Percentiles rank a stretch among this genome's conserved stretches.
Conservation (phyloP, 2,329 filamentous ascomycete genomes). For the Xylariaceae sp. region DNA sequence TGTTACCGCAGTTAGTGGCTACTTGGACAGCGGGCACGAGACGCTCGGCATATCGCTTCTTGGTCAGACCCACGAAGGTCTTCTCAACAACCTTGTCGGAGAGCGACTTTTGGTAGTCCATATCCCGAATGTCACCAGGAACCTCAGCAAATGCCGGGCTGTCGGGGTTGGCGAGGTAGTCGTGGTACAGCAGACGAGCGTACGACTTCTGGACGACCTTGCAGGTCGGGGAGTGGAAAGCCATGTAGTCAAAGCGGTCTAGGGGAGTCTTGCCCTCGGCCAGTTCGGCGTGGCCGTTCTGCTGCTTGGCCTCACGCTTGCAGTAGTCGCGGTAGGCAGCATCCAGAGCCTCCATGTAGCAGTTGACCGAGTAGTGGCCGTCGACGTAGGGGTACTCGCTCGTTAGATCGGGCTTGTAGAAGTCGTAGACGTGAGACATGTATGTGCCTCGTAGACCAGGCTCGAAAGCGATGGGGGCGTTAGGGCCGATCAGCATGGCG, state of each 20-base stretch:
- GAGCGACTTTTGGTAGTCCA: slow-evolving; percentile 81
- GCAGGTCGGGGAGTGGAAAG: slow-evolving; percentile 86
- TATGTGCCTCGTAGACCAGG: slow-evolving; percentile 80
- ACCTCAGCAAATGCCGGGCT: slow-evolving; percentile 75
- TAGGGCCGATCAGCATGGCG: slow-evolving; percentile 78
- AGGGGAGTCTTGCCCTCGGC: slow-evolving; percentile 64
- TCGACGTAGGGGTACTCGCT: slow-evolving; percentile 89
- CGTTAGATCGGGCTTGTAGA: slow-evolving; percentile 88
- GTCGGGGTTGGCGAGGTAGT: slow-evolving; percentile 76
- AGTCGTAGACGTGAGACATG: slow-evolving; percentile 86
- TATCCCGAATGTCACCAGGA: slow-evolving; percentile 75
- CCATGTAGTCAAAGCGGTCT: slow-evolving; percentile 83
- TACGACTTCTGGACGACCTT: slow-evolving; percentile 88
- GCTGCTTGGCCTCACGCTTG: slow-evolving; percentile 70
- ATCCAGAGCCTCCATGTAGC: slow-evolving; percentile 83
- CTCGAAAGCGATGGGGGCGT: slow-evolving; percentile 79
- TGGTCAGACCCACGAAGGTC: slow-evolving; percentile 82
- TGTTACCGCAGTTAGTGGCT: slow-evolving; percentile 76
- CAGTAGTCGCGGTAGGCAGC: slow-evolving; percentile 82
- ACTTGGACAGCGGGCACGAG: slow-evolving; percentile 77
- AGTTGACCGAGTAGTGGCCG: slow-evolving; percentile 81
- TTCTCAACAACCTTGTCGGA: slow-evolving; percentile 85
- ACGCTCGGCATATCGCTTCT: slow-evolving; percentile 83
- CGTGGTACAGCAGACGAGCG: slow-evolving; percentile 83
- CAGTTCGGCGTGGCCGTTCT: slow-evolving; percentile 55